phyloP scores from a whole-genome alignment of 1,284 basidiomycete species.

The Cutaneotrichosporon mucoides region DNA sequence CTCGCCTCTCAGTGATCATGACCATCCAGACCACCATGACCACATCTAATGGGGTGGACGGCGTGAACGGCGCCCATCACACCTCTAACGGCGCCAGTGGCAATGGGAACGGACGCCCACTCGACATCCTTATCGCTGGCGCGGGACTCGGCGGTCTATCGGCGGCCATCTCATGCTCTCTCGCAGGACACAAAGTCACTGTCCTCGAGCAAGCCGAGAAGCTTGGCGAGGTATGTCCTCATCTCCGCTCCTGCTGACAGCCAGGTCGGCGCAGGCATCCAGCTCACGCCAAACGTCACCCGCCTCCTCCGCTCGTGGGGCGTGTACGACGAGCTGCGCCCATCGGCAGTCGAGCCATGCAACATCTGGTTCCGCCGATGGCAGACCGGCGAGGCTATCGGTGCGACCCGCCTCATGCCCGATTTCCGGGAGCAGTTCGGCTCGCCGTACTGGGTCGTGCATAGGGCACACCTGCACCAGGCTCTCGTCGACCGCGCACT shows the following conservation, averaged over 20 bases:
- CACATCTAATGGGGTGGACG: too few relatives aligned
- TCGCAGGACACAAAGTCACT: conserved; percentile 56
- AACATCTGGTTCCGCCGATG: conserved; percentile 54
- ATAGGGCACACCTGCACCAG: conserved; percentile 60
- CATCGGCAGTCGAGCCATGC: conserved; percentile 51
- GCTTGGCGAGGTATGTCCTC: conserved; percentile 49
- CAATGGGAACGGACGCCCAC: conserved; percentile 5
- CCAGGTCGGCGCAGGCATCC: conserved; percentile 54
- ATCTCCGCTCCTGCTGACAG: background rate
- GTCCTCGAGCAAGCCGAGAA: conserved; percentile 55
- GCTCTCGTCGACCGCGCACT: conserved; percentile 55
- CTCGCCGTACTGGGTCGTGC: conserved; percentile 56
- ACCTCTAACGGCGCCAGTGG: too few relatives aligned
- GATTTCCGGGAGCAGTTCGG: conserved; percentile 51
- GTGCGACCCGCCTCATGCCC: conserved; percentile 50
- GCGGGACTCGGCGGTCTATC: conserved; percentile 57
- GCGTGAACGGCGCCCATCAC: too few relatives aligned
- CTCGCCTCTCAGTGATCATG: too few relatives aligned
- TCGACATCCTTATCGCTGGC: conserved; percentile 54
- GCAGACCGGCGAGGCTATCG: conserved; percentile 53
- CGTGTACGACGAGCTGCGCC: conserved; percentile 50
- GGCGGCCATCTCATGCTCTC: conserved; percentile 53
- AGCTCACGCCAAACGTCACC: conserved; percentile 54
- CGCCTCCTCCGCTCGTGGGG: conserved; percentile 58
- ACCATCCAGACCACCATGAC: too few relatives aligned